Evolutionary conservation across 257 asterid genomes (phyloP).

Genomic region (Scutellaria barbata): DNA sequence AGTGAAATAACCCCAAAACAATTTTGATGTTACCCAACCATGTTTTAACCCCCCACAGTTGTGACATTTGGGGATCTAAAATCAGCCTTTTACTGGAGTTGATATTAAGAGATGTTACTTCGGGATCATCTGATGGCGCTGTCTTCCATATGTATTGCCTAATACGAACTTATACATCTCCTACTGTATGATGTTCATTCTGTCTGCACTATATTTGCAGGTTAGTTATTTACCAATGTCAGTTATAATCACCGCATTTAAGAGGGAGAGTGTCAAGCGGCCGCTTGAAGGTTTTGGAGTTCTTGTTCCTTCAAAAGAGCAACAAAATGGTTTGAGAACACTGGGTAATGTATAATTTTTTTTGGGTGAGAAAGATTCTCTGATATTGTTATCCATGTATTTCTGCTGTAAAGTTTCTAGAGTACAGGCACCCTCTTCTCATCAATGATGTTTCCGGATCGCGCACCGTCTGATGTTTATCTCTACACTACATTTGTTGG

Average conservation of each 20-base stretch:
- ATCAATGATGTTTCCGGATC: slow-evolving; percentile 96
- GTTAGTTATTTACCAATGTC: slow-evolving; percentile 77
- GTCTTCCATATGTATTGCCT: background rate
- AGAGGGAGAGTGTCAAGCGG: slow-evolving; percentile 69
- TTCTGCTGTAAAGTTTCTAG: slow-evolving; percentile 27
- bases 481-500: slow-evolving; percentile 94
- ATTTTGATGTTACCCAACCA: background rate
- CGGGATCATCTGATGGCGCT: slow-evolving; percentile 10
- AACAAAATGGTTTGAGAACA: slow-evolving; percentile 78
- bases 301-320: slow-evolving; percentile 88
- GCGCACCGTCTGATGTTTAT: slow-evolving; percentile 77
- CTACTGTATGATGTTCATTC: slow-evolving; percentile 31
- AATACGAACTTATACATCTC: slow-evolving; percentile 17
- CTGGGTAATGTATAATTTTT: slow-evolving; percentile 58
- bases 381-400: slow-evolving; percentile 29
- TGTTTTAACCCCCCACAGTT: slow-evolving; percentile 10
- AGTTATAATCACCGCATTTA: slow-evolving; percentile 77
- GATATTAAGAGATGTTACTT: slow-evolving; percentile 1
- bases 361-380: slow-evolving; percentile 10
- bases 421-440: slow-evolving; percentile 87
- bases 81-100: slow-evolving; percentile 21
- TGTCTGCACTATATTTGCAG: slow-evolving; percentile 47
- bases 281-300: slow-evolving; percentile 98
- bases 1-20: slow-evolving; percentile 7
- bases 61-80: slow-evolving; percentile 19